A percentile compares a stretch with the other conserved stretches of the same genome.
Evolutionary conservation across 139 green algal species (phyloP).

Genomic region (Pseudopediastrum boryanum): DNA sequence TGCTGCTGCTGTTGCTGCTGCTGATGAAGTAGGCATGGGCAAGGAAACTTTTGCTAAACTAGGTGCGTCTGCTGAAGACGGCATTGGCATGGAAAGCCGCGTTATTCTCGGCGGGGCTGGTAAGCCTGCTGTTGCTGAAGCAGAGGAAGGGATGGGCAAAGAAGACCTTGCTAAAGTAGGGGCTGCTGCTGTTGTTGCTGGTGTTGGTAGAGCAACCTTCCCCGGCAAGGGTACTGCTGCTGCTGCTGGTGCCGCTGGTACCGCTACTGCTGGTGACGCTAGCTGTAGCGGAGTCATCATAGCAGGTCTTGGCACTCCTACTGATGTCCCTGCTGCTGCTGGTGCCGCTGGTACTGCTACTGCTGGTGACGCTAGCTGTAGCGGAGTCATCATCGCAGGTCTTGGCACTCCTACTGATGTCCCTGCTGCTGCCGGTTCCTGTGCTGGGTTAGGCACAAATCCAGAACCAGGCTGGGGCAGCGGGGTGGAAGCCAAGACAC

Average conservation of each 20-base stretch:
- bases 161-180: neutral
- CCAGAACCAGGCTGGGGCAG: too few species aligned
- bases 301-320: neutral
- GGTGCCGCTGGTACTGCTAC: neutral
- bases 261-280: slow-evolving; percentile 7
- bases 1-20: slow-evolving; percentile 2
- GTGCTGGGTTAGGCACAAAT: too few species aligned
- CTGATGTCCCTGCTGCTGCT: slow-evolving; percentile 15
- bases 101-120: too few species aligned
- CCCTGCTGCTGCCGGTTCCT: neutral
- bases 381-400: neutral
- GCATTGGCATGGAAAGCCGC: too few species aligned
- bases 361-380: neutral
- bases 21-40: neutral
- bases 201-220: neutral
- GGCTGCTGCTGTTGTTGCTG: neutral
- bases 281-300: neutral
- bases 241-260: slow-evolving; percentile 2
- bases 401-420: slow-evolving; percentile 1
- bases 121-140: neutral
- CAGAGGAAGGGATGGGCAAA: neutral
- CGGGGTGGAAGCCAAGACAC: too few species aligned
- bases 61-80: too few species aligned
- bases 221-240: neutral
- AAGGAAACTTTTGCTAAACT: too few species aligned